Percentiles rank a stretch among this genome's conserved stretches.
Conservation (phyloP, 768 basidiomycete species). For the Rhodotorula paludigena region DNA sequence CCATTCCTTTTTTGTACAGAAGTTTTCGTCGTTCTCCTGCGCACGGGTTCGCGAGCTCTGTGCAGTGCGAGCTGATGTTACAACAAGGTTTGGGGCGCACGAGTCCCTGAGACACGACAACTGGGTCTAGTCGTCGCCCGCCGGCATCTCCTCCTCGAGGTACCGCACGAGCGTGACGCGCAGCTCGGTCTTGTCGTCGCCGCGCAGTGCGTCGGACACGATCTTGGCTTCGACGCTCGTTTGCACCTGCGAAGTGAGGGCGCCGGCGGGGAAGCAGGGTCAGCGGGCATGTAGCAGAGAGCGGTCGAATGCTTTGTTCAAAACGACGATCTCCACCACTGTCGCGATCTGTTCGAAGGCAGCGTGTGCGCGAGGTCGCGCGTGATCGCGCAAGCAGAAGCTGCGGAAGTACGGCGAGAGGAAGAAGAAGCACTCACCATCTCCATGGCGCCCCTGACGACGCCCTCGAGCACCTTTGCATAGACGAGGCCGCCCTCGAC, state of each 20-base stretch:
- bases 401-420: too few species aligned
- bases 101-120: too few species aligned
- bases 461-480: conserved; percentile 92
- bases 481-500: conserved; percentile 93
- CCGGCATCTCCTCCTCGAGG: conserved; percentile 73
- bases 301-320: neutral
- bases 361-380: too few species aligned
- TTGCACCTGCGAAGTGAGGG: conserved; percentile 65
- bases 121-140: conserved; percentile 39
- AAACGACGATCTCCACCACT: neutral
- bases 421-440: conserved; percentile 62
- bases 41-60: neutral
- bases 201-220: conserved; percentile 80
- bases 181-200: conserved; percentile 91
- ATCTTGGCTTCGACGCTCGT: conserved; percentile 90
- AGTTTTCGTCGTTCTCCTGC: too few species aligned
- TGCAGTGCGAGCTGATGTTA: neutral
- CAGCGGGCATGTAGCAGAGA: too few species aligned
- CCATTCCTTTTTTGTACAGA: too few species aligned
- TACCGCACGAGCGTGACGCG: conserved; percentile 83
- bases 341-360: neutral
- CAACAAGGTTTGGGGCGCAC: neutral
- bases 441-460: conserved; percentile 84
- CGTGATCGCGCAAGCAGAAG: too few species aligned
- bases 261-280: too few species aligned